Evolutionary conservation across 2,329 filamentous ascomycete genomes (phyloP), one percentile per base, ranked within the genome.

Genomic region (Colletotrichum tofieldiae): DNA sequence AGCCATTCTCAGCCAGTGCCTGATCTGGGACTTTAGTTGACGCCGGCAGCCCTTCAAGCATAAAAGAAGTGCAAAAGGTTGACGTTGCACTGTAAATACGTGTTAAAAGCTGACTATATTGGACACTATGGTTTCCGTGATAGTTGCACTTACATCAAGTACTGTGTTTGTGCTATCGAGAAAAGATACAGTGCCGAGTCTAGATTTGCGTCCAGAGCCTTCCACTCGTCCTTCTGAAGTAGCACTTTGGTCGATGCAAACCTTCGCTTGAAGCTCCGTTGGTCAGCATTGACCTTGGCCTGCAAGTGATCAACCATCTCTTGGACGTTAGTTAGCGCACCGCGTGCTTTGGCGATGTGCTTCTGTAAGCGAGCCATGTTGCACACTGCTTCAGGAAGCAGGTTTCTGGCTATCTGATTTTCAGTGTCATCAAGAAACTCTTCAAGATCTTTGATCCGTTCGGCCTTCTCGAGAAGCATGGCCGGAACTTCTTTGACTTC

Each of bases 181-280:
- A 79, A 67, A 0, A 77, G 47, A 1, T 63, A 41, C 26, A 78
- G 52, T 9, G 75, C 71, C 35, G 73, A 60, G 0, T 73, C 66
- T 0, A 79, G 35, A 37, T 72, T 74, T 16, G 64, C 58, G 3
- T 75, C 75, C 12, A 78, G 71, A 3, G 12, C 65, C 5, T 76
- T 68, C 32, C 76, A 51, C 5, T 49, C 66, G 1, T 76, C 69
- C 59, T 75, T 79, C 9, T 74, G 75, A 12, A 78, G 61, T 1
- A 67, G 29, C 1, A 77, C 56, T 61, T 73, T 79, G 9, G 75
- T 61, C 8, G 76, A 52, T 12, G 73, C 71, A 16, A 76, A 39
- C 32, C 73, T 79, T 11, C 73, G 65, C 9, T 67, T 76, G 16
- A 76, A 8, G 0, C 62, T 65, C 20, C 67, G 77, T 23, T 71